A percentile compares a stretch with the other conserved stretches of the same genome.
phyloP scores from a whole-genome alignment of 768 basidiomycete genomes.

The Amanita pallidorosea region DNA sequence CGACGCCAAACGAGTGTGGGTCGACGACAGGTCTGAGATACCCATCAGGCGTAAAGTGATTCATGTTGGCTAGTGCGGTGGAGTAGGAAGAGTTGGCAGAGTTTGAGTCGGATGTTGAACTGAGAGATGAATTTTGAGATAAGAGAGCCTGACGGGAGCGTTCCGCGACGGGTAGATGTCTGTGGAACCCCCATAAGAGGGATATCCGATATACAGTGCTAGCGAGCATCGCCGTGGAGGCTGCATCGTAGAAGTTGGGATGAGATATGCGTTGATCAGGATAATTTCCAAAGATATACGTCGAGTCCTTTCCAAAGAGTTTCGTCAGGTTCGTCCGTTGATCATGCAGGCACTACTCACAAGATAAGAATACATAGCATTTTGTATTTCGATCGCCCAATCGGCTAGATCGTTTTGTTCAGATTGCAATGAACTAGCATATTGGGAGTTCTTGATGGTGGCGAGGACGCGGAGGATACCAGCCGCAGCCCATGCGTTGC shows the following conservation, averaged over 20 bases:
- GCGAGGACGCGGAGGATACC: constrained; percentile 79
- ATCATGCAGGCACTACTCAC: constrained; percentile 24
- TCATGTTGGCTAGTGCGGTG: constrained; percentile 13
- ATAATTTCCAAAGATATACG: constrained; percentile 62
- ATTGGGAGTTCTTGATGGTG: constrained; percentile 59
- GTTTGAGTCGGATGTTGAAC: constrained; percentile 10
- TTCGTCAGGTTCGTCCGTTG: neutral
- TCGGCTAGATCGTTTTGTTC: constrained; percentile 46
- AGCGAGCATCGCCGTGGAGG: constrained; percentile 68
- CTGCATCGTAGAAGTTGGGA: constrained; percentile 57
- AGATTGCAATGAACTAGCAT: constrained; percentile 30
- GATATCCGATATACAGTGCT: constrained; percentile 68
- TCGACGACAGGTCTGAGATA: constrained; percentile 72
- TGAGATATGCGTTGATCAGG: constrained; percentile 30
- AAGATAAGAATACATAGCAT: constrained; percentile 52
- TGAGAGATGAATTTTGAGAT: constrained; percentile 2
- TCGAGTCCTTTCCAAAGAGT: constrained; percentile 25
- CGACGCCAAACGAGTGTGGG: constrained; percentile 39
- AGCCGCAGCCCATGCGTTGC: constrained; percentile 84
- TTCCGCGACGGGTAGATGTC: constrained; percentile 49
- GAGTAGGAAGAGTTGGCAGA: constrained; percentile 8
- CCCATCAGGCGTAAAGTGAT: constrained; percentile 46
- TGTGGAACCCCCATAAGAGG: constrained; percentile 36
- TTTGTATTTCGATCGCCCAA: constrained; percentile 68
- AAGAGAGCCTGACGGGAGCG: constrained; percentile 32